These are phyloP conservation scores for Brassica hybrid DNA, from an alignment of 441 rosid species.

Conservation along the genomic window DNA sequence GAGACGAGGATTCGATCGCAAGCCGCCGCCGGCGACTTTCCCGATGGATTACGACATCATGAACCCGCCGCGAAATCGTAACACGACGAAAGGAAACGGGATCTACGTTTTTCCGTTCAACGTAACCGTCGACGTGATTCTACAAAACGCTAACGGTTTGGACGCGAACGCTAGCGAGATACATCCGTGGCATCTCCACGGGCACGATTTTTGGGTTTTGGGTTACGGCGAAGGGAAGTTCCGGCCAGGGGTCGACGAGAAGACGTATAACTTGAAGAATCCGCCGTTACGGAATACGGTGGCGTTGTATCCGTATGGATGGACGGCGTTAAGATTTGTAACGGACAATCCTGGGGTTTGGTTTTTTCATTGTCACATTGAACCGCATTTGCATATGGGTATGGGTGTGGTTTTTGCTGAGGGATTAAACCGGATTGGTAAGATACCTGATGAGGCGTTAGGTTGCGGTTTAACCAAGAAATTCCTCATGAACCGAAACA, in stretches of 20 bases:
- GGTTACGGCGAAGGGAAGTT: conserved; percentile 77
- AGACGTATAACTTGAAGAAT: conserved; percentile 57
- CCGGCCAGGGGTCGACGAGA: conserved; percentile 40
- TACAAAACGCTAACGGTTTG: conserved; percentile 71
- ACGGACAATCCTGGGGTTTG: conserved; percentile 91
- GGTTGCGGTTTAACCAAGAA: conserved; percentile 66
- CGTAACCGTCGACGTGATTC: conserved; percentile 66
- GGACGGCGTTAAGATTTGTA: conserved; percentile 81
- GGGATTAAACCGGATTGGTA: conserved; percentile 49
- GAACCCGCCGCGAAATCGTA: conserved; percentile 53
- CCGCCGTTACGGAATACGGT: conserved; percentile 77
- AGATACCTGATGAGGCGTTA: conserved; percentile 60
- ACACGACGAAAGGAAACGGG: conserved; percentile 55
- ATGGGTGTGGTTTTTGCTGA: conserved; percentile 88
- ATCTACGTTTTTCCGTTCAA: conserved; percentile 51
- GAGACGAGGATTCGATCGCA: conserved; percentile 43
- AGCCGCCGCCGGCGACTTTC: conserved; percentile 53
- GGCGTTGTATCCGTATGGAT: conserved; percentile 70
- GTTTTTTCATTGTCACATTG: conserved; percentile 94
- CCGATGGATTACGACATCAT: conserved; percentile 51
- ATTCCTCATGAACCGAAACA: conserved; percentile 31
- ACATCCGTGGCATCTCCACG: conserved; percentile 91
- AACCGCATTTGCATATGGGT: conserved; percentile 93
- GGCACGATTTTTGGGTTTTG: conserved; percentile 85
- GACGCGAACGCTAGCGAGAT: conserved; percentile 52